These are phyloP conservation scores for Phalaenopsis aphrodite DNA, from an alignment of 106 monocot genomes.

Conservation along the genomic window DNA sequence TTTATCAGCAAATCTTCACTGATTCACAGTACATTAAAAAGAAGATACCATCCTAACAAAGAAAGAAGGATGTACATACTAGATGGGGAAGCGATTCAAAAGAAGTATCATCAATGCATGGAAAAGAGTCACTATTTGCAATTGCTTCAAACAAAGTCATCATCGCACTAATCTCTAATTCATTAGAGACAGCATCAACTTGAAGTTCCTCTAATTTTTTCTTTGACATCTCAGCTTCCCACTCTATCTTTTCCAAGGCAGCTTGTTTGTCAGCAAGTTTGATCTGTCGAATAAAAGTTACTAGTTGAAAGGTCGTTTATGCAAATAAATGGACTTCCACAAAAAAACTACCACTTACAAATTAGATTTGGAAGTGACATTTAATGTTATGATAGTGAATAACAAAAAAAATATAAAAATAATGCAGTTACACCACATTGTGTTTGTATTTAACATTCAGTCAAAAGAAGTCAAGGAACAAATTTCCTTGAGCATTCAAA, in stretches of 20 bases:
- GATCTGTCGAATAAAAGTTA: slow-evolving; percentile 36
- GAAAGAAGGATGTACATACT: slow-evolving; percentile 34
- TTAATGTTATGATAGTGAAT: not conserved
- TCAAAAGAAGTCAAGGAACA: not conserved
- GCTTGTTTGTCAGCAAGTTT: slow-evolving; percentile 94
- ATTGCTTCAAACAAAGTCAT: slow-evolving; percentile 59
- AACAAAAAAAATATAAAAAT: not conserved
- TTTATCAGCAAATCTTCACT: not conserved
- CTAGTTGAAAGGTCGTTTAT: not conserved
- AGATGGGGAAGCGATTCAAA: slow-evolving; percentile 35
- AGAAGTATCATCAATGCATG: slow-evolving; percentile 20
- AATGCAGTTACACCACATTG: not conserved
- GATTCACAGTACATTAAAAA: not conserved
- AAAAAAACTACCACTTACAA: not conserved
- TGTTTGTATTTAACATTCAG: not conserved
- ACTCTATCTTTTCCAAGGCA: slow-evolving; percentile 66
- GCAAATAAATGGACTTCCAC: not conserved
- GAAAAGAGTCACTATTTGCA: slow-evolving; percentile 24
- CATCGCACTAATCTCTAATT: slow-evolving; percentile 51
- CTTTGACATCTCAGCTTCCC: slow-evolving; percentile 69
- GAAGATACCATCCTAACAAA: not conserved
- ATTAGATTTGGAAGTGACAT: not conserved
- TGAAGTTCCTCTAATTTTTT: slow-evolving; percentile 70
- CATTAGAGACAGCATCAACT: slow-evolving; percentile 32
- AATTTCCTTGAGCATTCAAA: not conserved